Percentiles rank a stretch among this genome's conserved stretches.
These are phyloP conservation scores for Xylariaceae sp. DNA, from an alignment of 2,329 filamentous ascomycete species.

Conservation along the genomic window DNA sequence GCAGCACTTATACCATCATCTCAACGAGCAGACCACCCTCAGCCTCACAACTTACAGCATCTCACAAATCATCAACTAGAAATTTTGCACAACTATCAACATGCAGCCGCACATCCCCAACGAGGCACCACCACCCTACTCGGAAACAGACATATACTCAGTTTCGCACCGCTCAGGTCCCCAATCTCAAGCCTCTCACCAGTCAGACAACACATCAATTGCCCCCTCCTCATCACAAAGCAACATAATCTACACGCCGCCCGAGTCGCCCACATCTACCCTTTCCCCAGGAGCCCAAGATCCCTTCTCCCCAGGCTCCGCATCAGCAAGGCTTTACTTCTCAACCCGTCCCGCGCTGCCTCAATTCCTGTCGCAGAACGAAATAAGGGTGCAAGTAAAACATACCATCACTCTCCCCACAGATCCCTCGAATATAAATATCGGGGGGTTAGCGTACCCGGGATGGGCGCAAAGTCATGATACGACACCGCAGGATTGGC, in stretches of 20 bases:
- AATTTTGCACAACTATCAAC: conserved; percentile 14
- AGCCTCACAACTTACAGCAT: too few species aligned
- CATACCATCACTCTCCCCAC: conserved; percentile 34
- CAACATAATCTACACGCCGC: conserved; percentile 49
- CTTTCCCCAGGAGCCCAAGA: conserved; percentile 33
- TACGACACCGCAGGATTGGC: conserved; percentile 52
- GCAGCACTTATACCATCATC: too few species aligned
- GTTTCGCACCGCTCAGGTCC: conserved; percentile 30
- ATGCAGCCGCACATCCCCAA: conserved; percentile 37
- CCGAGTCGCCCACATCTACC: conserved; percentile 42
- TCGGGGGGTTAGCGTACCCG: conserved; percentile 37
- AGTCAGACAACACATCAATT: conserved; percentile 34
- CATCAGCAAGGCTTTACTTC: conserved; percentile 4
- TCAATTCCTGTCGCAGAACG: background rate
- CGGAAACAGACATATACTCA: conserved; percentile 54
- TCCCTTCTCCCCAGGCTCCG: conserved; percentile 46
- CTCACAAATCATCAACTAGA: background rate
- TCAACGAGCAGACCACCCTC: too few species aligned
- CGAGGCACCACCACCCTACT: conserved; percentile 53
- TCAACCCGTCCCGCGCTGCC: conserved; percentile 3
- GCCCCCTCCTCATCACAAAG: conserved; percentile 40
- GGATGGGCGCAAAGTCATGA: conserved; percentile 38
- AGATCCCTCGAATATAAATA: conserved; percentile 27
- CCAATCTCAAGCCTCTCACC: too few species aligned
- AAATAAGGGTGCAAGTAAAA: conserved; percentile 27